Evolutionary conservation across 306 rosid genomes (phyloP).

Genomic region (Cucurbita ficifolia): DNA sequence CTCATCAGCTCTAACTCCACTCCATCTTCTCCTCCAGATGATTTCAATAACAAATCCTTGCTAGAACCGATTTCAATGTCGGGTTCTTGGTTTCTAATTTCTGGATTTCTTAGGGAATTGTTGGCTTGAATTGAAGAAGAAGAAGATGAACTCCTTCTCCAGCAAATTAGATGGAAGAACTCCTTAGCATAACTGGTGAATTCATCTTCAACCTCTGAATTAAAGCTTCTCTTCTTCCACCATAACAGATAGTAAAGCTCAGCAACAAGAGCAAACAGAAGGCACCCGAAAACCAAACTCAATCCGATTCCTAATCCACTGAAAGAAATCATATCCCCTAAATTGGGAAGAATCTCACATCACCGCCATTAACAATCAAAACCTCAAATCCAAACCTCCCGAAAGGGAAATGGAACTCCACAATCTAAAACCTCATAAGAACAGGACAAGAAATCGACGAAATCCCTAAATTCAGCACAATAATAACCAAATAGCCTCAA

Average conservation of each 20-base stretch:
- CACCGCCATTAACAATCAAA: constrained; percentile 10
- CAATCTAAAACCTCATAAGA: neutral
- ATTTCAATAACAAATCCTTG: constrained; percentile 30
- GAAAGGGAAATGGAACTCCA: neutral
- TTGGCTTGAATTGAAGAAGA: neutral
- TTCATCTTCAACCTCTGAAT: constrained; percentile 35
- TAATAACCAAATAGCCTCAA: no score
- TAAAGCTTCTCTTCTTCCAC: constrained; percentile 48
- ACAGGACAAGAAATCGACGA: no score
- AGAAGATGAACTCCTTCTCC: constrained; percentile 23
- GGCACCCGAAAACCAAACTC: constrained; percentile 55
- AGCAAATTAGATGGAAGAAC: constrained; percentile 29
- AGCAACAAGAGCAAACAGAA: constrained; percentile 44
- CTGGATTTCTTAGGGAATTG: constrained; percentile 7
- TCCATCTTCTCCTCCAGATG: constrained; percentile 41
- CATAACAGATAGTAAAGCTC: constrained; percentile 71
- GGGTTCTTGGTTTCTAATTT: constrained; percentile 15
- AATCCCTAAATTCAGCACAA: no score
- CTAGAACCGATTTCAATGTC: constrained; percentile 35
- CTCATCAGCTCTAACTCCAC: constrained; percentile 74
- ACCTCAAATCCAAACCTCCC: neutral
- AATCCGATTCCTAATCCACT: constrained; percentile 45
- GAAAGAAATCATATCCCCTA: constrained; percentile 22
- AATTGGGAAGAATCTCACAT: constrained; percentile 24
- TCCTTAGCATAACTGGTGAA: constrained; percentile 30